phyloP scores from a whole-genome alignment of 768 basidiomycete genomes.

The Udeniomyces megalosporus region DNA sequence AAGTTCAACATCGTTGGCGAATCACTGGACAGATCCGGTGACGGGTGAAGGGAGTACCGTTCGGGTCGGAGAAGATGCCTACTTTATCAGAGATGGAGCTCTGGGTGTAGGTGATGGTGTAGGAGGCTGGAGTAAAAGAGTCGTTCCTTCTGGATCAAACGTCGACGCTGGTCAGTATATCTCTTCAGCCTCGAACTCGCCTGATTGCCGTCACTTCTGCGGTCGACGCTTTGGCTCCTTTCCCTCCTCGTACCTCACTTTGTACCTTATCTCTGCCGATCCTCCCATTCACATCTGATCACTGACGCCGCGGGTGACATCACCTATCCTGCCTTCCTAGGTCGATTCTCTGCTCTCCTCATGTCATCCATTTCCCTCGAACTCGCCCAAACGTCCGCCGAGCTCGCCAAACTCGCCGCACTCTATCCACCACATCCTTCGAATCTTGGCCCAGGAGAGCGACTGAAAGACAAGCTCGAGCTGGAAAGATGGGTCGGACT shows the following conservation, averaged over 20 bases:
- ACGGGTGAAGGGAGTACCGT: constrained; percentile 8
- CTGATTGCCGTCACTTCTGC: not conserved
- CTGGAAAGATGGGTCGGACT: not conserved
- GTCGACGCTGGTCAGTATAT: constrained; percentile 11
- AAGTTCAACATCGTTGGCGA: not conserved
- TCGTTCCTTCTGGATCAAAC: not conserved
- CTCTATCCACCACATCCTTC: not conserved
- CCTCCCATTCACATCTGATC: not conserved
- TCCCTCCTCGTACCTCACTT: not conserved
- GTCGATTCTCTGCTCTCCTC: constrained; percentile 3
- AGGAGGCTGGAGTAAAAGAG: constrained; percentile 53
- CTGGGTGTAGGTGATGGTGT: constrained; percentile 94
- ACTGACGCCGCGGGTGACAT: too few relatives aligned
- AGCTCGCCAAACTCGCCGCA: not conserved
- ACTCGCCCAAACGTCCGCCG: not conserved
- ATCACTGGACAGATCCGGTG: not conserved
- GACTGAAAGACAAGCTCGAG: not conserved
- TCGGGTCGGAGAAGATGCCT: constrained; percentile 75
- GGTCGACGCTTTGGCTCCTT: not conserved
- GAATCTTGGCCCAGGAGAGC: not conserved
- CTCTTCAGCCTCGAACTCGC: not conserved
- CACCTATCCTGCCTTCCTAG: not conserved
- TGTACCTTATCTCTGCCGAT: not conserved
- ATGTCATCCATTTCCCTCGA: not conserved
- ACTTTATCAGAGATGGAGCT: constrained; percentile 40